Conservation (phyloP, 2,329 filamentous ascomycete genomes). For the Ophiocordyceps camponoti-floridani region DNA sequence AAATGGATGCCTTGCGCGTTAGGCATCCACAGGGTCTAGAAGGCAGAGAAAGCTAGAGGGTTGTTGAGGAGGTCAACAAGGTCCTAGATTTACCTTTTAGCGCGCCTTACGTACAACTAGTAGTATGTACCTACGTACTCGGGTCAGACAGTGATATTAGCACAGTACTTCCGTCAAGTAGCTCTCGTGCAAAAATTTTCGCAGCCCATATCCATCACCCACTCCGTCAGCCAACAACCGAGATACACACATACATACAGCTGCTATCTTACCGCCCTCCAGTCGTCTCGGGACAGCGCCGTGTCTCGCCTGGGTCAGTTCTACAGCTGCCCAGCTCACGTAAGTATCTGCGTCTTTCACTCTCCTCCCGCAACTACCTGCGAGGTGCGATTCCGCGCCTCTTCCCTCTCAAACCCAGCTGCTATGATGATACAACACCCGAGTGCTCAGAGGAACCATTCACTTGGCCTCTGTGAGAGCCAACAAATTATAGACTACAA, state of each 20-base stretch:
- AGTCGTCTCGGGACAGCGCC: not conserved
- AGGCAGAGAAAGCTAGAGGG: too few species aligned
- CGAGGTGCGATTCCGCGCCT: not conserved
- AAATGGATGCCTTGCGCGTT: too few species aligned
- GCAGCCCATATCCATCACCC: not conserved
- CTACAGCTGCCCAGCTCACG: not conserved
- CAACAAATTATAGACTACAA: slow-evolving; percentile 72
- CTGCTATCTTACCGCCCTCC: not conserved
- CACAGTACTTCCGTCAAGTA: not conserved
- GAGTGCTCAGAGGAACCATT: slow-evolving; percentile 40
- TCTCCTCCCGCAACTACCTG: not conserved
- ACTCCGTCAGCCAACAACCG: not conserved
- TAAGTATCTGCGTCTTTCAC: not conserved
- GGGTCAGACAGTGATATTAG: too few species aligned
- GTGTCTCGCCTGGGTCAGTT: not conserved
- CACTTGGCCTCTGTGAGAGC: slow-evolving; percentile 43
- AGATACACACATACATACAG: not conserved
- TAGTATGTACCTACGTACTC: not conserved
- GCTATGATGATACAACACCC: slow-evolving; percentile 43
- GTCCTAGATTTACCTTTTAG: too few species aligned
- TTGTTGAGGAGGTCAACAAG: too few species aligned
- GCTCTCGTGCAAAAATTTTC: not conserved
- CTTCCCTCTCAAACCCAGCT: slow-evolving; percentile 6
- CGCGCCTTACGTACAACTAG: too few species aligned
- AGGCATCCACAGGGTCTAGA: too few species aligned